Base-by-base conservation (phyloP, 257 asterid genomes). In the Catharanthus roseus region DNA sequence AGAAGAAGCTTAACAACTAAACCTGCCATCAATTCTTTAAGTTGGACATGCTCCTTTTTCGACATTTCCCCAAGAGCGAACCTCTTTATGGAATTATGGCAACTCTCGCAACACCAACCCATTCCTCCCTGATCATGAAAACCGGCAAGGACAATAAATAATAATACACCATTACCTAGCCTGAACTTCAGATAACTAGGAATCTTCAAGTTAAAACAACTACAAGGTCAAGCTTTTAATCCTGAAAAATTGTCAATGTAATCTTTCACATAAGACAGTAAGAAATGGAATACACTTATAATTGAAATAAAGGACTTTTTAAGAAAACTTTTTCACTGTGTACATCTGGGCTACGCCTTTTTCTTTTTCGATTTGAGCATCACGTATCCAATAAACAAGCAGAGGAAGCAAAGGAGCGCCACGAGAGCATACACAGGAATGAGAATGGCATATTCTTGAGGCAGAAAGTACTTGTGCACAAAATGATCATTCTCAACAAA, bases 331-430 rank as follows among this genome's bases (percentile, higher is more conserved):
- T 19, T 28, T 19, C 18, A 19, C 19, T 34, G 47, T 38, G 45
- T 50, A 47, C 71, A 54, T 26, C 65, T 63, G 77, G 69, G 34
- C 41, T 77, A 90, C 15, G 92, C 91, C 80, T 75, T 86, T 73
- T 93, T 93, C 90, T 84, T 90, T 76, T 89, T 90, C 74, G 98
- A 84, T 72, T 89, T 93, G 82, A 93, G 87, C 96, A 89, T 90
- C 72, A 89, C 91, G 54, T 78, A 87, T 72, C 97, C 98, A 60
- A 90, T 74, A 69, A 90, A 93, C 77, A 84, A 77, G 16, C 86
- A 80, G 69, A 93, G 77, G 75, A 89, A 89, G 85, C 88, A 84
- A 62, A 87, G 71, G 54, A 93, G 95, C 0, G 80, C 77, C 29
- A 87, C 82, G 10, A 89, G 95, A 41, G 87, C 90, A 51, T 57